Percentiles rank a stretch among this genome's conserved stretches.
phyloP scores from a whole-genome alignment of 108 stramenopile species.

The Discostella stelligeroides region DNA sequence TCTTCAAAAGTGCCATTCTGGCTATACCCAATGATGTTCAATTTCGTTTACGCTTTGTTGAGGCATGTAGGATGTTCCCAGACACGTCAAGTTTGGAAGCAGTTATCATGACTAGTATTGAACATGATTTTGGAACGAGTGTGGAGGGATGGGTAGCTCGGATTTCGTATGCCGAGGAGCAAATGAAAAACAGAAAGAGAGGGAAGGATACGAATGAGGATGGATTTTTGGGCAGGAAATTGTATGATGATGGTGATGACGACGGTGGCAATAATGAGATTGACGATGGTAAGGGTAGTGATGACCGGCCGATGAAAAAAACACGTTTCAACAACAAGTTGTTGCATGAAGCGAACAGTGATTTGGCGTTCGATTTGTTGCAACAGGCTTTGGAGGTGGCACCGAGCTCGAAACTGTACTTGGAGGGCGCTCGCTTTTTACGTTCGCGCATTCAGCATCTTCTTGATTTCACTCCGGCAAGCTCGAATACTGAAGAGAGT shows the following conservation, averaged over 20 bases:
- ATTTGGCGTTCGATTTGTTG: conserved; percentile 56
- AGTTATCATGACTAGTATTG: conserved; percentile 56
- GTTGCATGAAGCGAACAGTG: conserved; percentile 5
- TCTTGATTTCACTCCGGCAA: not conserved
- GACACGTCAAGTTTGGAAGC: conserved; percentile 59
- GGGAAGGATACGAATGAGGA: conserved; percentile 17
- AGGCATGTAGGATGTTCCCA: conserved; percentile 74
- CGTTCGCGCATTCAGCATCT: conserved; percentile 35
- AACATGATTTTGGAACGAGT: conserved; percentile 58
- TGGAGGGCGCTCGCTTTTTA: conserved; percentile 59
- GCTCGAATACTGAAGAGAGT: conserved; percentile 9
- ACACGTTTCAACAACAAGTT: conserved; percentile 19
- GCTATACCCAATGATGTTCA: conserved; percentile 60
- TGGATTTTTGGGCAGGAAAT: conserved; percentile 5
- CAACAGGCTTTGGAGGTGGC: conserved; percentile 61
- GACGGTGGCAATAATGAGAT: conserved; percentile 6
- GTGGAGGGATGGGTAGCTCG: conserved; percentile 86
- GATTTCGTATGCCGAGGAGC: conserved; percentile 51
- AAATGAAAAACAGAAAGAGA: conserved; percentile 19
- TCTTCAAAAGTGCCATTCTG: conserved; percentile 80
- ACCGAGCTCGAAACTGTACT: conserved; percentile 66
- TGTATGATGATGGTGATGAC: conserved; percentile 23
- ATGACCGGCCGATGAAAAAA: conserved; percentile 45
- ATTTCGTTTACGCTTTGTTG: conserved; percentile 77
- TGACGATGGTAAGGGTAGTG: conserved; percentile 2